Evolutionary conservation across 352 stramenopile genomes (phyloP).

Genomic region (Achlya hypogyna): DNA sequence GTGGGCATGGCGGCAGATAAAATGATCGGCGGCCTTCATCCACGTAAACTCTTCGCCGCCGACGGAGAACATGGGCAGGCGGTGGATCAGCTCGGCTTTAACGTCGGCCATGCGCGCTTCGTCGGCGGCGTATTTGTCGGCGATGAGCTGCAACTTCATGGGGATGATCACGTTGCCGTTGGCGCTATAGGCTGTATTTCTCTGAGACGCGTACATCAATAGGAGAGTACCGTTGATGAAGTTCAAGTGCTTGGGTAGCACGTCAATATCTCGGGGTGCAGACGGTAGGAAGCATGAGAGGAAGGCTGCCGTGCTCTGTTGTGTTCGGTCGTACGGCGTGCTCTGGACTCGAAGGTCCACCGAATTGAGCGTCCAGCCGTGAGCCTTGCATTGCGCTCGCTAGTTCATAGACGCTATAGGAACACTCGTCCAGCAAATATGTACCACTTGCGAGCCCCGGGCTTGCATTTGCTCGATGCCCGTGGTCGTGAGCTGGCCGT

Average conservation of each 20-base stretch:
- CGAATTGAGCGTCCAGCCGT: conserved; percentile 5
- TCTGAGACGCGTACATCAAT: neutral
- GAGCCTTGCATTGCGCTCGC: neutral
- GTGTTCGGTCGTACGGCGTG: conserved; percentile 56
- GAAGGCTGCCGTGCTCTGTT: conserved; percentile 62
- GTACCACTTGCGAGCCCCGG: conserved; percentile 41
- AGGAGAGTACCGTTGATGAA: conserved; percentile 67
- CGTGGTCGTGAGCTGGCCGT: conserved; percentile 46
- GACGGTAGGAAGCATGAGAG: conserved; percentile 39
- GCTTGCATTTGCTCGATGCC: conserved; percentile 60
- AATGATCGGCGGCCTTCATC: conserved; percentile 66
- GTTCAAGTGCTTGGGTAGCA: conserved; percentile 52
- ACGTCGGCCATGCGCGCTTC: conserved; percentile 44
- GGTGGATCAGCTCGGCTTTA: conserved; percentile 41
- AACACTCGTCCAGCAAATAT: neutral
- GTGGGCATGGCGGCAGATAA: conserved; percentile 54
- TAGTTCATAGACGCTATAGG: conserved; percentile 1
- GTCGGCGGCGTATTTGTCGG: conserved; percentile 33
- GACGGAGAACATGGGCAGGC: conserved; percentile 43
- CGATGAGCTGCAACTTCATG: conserved; percentile 43
- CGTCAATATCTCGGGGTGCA: conserved; percentile 30
- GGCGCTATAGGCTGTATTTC: neutral
- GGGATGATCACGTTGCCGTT: conserved; percentile 34
- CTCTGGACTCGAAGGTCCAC: conserved; percentile 1
- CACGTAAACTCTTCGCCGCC: conserved; percentile 42